Base-by-base conservation (phyloP, 2,329 filamentous ascomycete species). In the Diaporthe citrichinensis region DNA sequence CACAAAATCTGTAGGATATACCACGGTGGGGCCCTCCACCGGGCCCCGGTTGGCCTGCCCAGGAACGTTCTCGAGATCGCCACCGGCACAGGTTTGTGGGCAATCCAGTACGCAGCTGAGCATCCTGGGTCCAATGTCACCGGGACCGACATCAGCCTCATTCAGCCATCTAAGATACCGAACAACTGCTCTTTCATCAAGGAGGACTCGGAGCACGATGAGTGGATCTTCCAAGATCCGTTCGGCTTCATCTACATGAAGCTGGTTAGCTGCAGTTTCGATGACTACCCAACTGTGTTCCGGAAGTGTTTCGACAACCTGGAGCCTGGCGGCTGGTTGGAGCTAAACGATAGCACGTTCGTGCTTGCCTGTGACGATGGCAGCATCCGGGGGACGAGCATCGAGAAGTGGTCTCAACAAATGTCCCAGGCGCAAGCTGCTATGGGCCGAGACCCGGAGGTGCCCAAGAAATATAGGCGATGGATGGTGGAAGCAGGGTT, bases 241-340 rank as follows among this genome's bases (percentile, higher is more conserved):
- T 61, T 61, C 36, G 36, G 34, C 23, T 61, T 61, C 36, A 41
- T 61, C 7, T 61, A 25, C n/a, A 61, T 61, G 58, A 61, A 15
- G 7, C 12, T 61, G n/a, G 36, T 61, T 8, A 25, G 23, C n/a
- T 61, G 39, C 15, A 12, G 10, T 17, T 61, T 61, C 25, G 58
- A 61, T 41, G 58, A 61, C 23, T 61, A 9, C 15, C 58, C 58
- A 2, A 36, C n/a, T 25, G 36, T 61, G 36, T 61, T 61, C 31
- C 58, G 58, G 36, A 61, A 61, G 39, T 61, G 58, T 3, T 61
- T 61, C 23, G 58, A 61, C 9, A 61, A 25, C 14, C n/a, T 61
- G 58, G 58, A 61, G 36, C 58, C 58, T 25, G 58, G 58, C 6
- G 58, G 58, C 58, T 61, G 58, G 58, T 28, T 61, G 58, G 58